Percentiles rank a stretch among this genome's conserved stretches.
phyloP scores from a whole-genome alignment of 2,329 filamentous ascomycete genomes.

The Xylaria multiplex region DNA sequence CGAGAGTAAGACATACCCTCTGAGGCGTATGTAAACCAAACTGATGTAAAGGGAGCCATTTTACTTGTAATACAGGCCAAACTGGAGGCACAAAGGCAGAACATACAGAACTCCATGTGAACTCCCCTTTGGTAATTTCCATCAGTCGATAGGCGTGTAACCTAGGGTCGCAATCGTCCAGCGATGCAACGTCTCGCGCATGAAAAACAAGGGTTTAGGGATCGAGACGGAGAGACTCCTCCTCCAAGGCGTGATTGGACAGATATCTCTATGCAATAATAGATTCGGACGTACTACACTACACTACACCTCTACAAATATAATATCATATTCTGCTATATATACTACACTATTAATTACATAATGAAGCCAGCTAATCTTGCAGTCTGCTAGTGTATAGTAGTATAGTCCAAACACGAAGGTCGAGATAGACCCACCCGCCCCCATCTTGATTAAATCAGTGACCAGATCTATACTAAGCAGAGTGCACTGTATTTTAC shows the following conservation, averaged over 20 bases:
- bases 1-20: background rate
- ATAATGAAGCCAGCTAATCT: background rate
- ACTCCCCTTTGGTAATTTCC: too few species aligned
- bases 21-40: slow-evolving; percentile 10
- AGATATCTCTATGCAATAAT: slow-evolving; percentile 6
- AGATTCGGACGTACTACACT: background rate
- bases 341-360: background rate
- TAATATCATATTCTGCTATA: background rate
- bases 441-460: background rate
- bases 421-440: background rate
- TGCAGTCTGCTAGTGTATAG: background rate
- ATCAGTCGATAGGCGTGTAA: background rate
- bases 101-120: background rate
- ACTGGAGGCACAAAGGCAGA: background rate
- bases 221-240: slow-evolving; percentile 5
- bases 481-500: background rate
- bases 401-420: too few species aligned
- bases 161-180: slow-evolving; percentile 1
- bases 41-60: background rate
- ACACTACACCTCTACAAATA: background rate
- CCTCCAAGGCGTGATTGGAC: slow-evolving; percentile 21
- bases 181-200: slow-evolving; percentile 18
- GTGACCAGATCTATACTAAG: background rate
- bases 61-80: background rate
- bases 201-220: background rate